Evolutionary conservation across 2,329 filamentous ascomycete genomes (phyloP).

Genomic region (Aspergillus persii): DNA sequence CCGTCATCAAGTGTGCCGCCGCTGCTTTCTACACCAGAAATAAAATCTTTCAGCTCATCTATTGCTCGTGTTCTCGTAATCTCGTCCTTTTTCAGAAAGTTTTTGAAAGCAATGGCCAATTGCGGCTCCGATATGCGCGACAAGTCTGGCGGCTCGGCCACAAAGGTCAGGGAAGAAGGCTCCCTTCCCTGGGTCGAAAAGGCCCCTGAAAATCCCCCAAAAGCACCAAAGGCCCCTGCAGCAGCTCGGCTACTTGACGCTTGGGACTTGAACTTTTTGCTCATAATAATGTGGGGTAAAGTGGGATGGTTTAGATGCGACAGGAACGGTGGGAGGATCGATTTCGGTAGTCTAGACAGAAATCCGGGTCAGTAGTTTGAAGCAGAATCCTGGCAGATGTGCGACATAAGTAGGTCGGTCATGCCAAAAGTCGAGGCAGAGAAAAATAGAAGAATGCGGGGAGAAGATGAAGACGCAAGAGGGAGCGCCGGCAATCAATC

Average conservation of each 20-base stretch:
- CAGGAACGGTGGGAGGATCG: not conserved
- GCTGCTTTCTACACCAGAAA: conserved; percentile 54
- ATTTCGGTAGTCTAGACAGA: not conserved
- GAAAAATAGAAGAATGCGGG: conserved; percentile 3
- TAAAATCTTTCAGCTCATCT: conserved; percentile 72
- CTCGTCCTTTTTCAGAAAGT: conserved; percentile 85
- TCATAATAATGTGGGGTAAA: conserved; percentile 48
- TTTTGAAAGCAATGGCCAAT: conserved; percentile 87
- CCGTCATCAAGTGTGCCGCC: conserved; percentile 71
- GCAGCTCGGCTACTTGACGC: conserved; percentile 63
- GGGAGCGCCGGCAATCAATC: conserved; percentile 6
- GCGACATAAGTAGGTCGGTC: not conserved
- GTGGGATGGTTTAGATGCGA: conserved; percentile 18
- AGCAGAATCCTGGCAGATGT: not conserved
- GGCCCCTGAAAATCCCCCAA: conserved; percentile 39
- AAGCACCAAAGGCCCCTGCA: conserved; percentile 48
- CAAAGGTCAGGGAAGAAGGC: conserved; percentile 73
- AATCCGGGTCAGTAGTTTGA: not conserved
- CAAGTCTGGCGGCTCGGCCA: conserved; percentile 81
- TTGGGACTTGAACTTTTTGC: conserved; percentile 62
- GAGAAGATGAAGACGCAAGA: not conserved
- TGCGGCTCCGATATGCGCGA: conserved; percentile 74
- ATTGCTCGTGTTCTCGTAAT: conserved; percentile 88
- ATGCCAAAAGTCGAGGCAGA: not conserved
- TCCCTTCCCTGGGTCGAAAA: conserved; percentile 42